Evolutionary conservation across 805 yeast species (phyloP), one percentile per base, ranked within the genome.

Genomic region (Yamadazyma tumulicola): DNA sequence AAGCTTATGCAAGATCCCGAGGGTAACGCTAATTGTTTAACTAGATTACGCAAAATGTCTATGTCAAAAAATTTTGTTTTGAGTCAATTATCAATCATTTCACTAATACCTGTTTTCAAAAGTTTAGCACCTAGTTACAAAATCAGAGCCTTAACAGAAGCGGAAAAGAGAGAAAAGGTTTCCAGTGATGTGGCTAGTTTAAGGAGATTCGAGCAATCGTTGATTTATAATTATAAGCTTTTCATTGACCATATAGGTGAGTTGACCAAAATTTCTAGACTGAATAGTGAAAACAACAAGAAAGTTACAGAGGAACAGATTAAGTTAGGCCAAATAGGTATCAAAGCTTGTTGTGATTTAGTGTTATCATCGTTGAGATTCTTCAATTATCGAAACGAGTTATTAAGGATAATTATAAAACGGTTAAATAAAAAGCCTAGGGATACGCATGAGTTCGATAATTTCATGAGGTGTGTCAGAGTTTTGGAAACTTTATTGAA

Each of bases 1-100:
- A 73, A 74, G 26, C 61, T 91, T 22, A 78, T 78, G 49, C 95
- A 88, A 54, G 85, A 86, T 39, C 96, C 97, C 5, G 97, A 93
- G 56, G 95, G 86, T 50, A 75, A 89, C 49, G 69, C 82, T 6
- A 53, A 74, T 10, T 66, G 77, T 19, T 64, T 89, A 9, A 71
- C 83, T 2, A 75, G 89, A 52, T 67, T 85, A 32, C 64, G 85
- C 34, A 77, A 72, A 46, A 82, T 84, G 87, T 69, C 85, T 0
- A 72, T 66, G 38, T 81, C 93, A 2, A 74, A 72, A 46, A 79
- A 82, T 46, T 66, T 75, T 36, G 81, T 73, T 49, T 79, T 85
- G 2, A 64, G 79, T 23, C 83, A 84, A 57, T 67, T 88, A 35
- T 74, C 96, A 0, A 63, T 88, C 41, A 63, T 87, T 42, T 81